These are phyloP conservation scores for Triticum aestivum DNA, from an alignment of 176 grass and related monocot species.

Conservation along the genomic window IWGSC_CS_RefSeq_v2.1 NC_057801.1:426133752-426134251, in stretches of 20 bases:
- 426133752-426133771: not conserved
- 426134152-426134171: conserved; percentile 23
- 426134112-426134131: conserved; percentile 28
- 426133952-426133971: not conserved
- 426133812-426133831: too few species aligned
- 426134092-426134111: conserved; percentile 19
- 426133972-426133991: not conserved
- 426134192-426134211: too few species aligned
- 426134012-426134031: too few species aligned
- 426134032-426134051: not conserved
- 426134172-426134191: not conserved
- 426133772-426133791: not conserved
- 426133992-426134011: too few species aligned
- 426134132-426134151: conserved; percentile 46
- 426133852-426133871: not conserved
- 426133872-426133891: not conserved
- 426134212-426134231: too few species aligned
- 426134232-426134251: too few species aligned
- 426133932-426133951: not conserved
- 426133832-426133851: too few species aligned
- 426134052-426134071: conserved; percentile 8
- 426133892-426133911: not conserved
- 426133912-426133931: not conserved
- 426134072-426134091: not conserved
- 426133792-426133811: not conserved